Evolutionary conservation across 164 flowering plant genomes (phyloP), one percentile per base, ranked within the genome.

Genomic region (Echeveria elegans): DNA sequence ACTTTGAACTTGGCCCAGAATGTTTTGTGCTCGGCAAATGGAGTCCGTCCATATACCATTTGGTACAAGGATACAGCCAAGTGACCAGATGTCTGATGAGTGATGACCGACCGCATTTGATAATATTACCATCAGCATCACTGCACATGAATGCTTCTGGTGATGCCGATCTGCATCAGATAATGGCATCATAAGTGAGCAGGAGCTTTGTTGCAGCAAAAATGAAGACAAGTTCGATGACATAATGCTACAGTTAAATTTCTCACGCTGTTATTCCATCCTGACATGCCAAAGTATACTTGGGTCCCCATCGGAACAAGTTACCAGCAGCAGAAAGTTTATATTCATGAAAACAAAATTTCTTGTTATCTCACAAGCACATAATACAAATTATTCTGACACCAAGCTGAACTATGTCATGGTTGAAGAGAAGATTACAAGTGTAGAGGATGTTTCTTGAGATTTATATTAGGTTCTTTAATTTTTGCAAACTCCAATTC

Each of bases 81-180:
- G 99, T 36, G 99, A 94, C 99, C 99, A 94, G 52, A 94, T 94
- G 74, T 94, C 99, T 41, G 99, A 94, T n/a, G n/a, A n/a, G n/a
- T n/a, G n/a, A n/a, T 63, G 99, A 86, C 40, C 99, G 83, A 9
- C 99, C 99, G 69, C 99, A 94, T 75, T 94, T 94, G 50, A 94
- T 91, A 3, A 75, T 76, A 72, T 91, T 91, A 53, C 99, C 99
- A 70, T 87, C 77, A 70, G 81, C 83, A 77, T 94, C 99, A 58
- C 91, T 94, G 80, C 99, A 94, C 96, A 94, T 77, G 73, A 91
- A 94, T 73, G 99, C 99, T 78, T 94, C 99, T 0, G 99, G 99
- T 47, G 99, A 91, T 94, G 63, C 99, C 99, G 52, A 92, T 97
- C 99, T 94, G 86, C 75, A 8, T 16, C 41, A 24, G 37, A 53